Evolutionary conservation across 2,329 filamentous ascomycete genomes (phyloP), one percentile per base, ranked within the genome.

Genomic region (Talaromyces sp.): DNA sequence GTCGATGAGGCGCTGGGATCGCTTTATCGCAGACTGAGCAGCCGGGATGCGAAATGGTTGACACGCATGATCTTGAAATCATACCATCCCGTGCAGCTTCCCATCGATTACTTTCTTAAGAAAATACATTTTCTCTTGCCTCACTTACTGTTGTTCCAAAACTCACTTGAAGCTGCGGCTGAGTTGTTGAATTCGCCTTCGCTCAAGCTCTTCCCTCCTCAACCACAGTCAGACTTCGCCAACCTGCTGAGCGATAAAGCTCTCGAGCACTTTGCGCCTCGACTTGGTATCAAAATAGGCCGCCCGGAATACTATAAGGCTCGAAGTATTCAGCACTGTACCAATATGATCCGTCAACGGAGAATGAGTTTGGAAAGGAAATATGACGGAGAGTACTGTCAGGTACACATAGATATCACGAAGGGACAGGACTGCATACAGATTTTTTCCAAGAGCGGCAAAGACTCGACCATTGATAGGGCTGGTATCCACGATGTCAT

Each of bases 391-490:
- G 91, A 96, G 71, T 96, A 94, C 64, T 95, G 89, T 64, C 91
- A 96, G 70, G 84, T 96, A 31, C 91, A 96, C 66, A 77, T 96
- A 39, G 85, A 95, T 66, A 75, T 89, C 6, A 76, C 76, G 8
- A 84, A 81, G 75, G 15, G 57, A 13, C 48, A 68, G 59, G 68
- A 80, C 1, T 81, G 79, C 50, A 84, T 96, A 28, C 86, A 88
- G 62, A 93, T 96, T 31, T 96, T 94, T 69, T 95, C 91, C 9
- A 97, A 96, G 69, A 94, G 90, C 66, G 90, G 91, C 59, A 95
- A 94, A 69, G 89, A 96, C 63, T 93, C 91, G 45, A 96, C 91
- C 0, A 68, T 75, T 53, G 91, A 96, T 69, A 82, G 88, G 35
- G 64, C 71, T 10, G 78, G 76, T 1, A 71, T 95, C 21, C 85